Evolutionary conservation across 202 grass and related monocot genomes (phyloP).

Genomic region (Elaeis oleifera): DNA sequence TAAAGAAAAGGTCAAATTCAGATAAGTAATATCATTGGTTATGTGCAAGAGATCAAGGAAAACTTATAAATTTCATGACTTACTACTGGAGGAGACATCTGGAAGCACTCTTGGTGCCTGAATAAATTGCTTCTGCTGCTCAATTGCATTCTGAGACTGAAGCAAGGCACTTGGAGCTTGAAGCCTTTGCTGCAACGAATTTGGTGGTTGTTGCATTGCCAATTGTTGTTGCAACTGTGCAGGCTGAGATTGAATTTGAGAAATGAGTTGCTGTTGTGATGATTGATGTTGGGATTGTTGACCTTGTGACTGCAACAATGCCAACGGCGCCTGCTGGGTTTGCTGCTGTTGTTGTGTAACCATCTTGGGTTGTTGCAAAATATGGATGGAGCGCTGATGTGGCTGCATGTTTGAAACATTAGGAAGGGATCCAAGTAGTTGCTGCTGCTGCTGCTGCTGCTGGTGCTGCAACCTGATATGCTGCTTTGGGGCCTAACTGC

Average conservation of each 20-base stretch:
- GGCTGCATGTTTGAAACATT: conserved; percentile 39
- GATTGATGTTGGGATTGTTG: conserved; percentile 67
- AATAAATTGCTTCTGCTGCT: conserved; percentile 68
- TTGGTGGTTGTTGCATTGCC: conserved; percentile 43
- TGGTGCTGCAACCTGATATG: conserved; percentile 56
- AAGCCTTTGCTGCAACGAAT: conserved; percentile 42
- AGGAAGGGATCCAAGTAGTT: conserved; percentile 46
- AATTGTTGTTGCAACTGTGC: conserved; percentile 55
- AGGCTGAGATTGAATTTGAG: conserved; percentile 62
- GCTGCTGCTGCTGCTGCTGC: conserved; percentile 44
- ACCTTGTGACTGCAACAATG: conserved; percentile 43
- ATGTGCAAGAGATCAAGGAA: no score
- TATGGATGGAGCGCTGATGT: conserved; percentile 34
- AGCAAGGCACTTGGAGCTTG: conserved; percentile 54
- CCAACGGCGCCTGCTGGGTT: conserved; percentile 39
- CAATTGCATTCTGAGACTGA: conserved; percentile 45
- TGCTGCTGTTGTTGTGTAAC: conserved; percentile 45
- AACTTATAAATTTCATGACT: conserved; percentile 11
- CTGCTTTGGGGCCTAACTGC: conserved; percentile 46
- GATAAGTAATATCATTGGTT: no score
- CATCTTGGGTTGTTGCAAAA: conserved; percentile 46
- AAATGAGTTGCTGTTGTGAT: conserved; percentile 63
- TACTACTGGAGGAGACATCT: conserved; percentile 90
- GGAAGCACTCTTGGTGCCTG: conserved; percentile 48
- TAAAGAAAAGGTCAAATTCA: no score